Base-by-base conservation (phyloP, 1,284 basidiomycete genomes). In the Apiotrichum domesticum region DNA sequence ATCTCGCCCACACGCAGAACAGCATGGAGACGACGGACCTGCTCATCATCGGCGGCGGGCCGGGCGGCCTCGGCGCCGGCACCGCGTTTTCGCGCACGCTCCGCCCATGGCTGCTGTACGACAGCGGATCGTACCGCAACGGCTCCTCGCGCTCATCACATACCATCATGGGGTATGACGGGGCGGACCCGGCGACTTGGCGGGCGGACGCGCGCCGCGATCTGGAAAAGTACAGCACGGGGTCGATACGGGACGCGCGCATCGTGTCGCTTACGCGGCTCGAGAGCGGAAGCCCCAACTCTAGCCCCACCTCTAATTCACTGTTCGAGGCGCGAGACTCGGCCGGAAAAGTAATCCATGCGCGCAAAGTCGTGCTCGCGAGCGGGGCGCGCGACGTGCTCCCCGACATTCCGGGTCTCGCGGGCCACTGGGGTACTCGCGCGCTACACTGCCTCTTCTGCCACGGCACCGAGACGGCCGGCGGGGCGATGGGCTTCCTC, bases 371-470 rank as follows among this genome's bases (percentile, higher is more conserved):
- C 7, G 51, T 70, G 14, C 46, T 70, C n/a, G 68, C 68, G 11
- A 70, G 66, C 3, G 68, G 68, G 3, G 48, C 68, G 43, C 58
- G 58, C 39, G 68, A 70, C 54, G 45, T 58, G 39, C 50, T 70
- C 44, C 62, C 68, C 4, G 43, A 55, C 40, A 66, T 70, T 37
- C 59, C 65, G n/a, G 66, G 68, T n/a, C 49, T 68, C 10, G 48
- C 53, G 14, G 63, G 63, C 39, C 58, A 58, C 37, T 70, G 68
- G 68, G 68, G 68, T 35, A 56, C 43, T 32, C 62, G 64, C 34
- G 60, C 59, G 6, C 61, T 68, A 39, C 68, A 70, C 54, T 70
- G 68, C 49, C 59, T 68, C 29, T 70, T 65, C 57, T 70, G 68
- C 59, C 67, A 70, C 58, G 68, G 68, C 29, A 68, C 66, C 45